Evolutionary conservation across 805 yeast species (phyloP).

Genomic region (Monosporozyma yasuniensis): DNA sequence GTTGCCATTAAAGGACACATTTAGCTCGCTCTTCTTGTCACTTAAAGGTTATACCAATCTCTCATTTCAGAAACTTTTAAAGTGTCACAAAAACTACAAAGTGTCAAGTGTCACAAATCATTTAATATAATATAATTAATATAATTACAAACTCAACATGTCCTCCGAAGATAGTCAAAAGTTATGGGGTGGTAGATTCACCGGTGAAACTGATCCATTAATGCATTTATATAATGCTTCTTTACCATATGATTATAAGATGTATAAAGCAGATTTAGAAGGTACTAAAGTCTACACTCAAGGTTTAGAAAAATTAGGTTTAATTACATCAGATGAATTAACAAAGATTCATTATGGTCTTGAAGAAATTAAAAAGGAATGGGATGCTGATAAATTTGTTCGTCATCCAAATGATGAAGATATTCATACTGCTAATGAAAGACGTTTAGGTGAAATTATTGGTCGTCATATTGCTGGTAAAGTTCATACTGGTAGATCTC

Average conservation of each 20-base stretch:
- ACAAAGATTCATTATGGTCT: constrained; percentile 77
- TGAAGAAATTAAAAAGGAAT: constrained; percentile 61
- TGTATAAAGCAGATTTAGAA: constrained; percentile 89
- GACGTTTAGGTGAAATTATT: constrained; percentile 92
- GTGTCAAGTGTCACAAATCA: neutral
- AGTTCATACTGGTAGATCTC: constrained; percentile 97
- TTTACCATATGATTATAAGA: constrained; percentile 86
- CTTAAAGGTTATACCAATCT: neutral
- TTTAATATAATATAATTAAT: neutral
- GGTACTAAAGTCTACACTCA: constrained; percentile 91
- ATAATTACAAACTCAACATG: constrained; percentile 8
- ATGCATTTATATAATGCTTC: constrained; percentile 98
- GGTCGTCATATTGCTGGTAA: constrained; percentile 93
- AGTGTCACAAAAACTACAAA: neutral
- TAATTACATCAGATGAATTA: constrained; percentile 67
- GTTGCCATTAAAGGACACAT: constrained; percentile 1
- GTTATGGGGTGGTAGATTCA: constrained; percentile 98
- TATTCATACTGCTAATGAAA: constrained; percentile 97
- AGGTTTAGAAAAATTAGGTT: constrained; percentile 72
- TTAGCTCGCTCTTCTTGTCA: constrained; percentile 1
- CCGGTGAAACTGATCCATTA: constrained; percentile 93
- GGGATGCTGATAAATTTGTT: constrained; percentile 59
- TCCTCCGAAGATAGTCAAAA: constrained; percentile 39
- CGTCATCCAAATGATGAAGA: constrained; percentile 65
- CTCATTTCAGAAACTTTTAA: neutral